These are phyloP conservation scores for Ophiostoma triangulosporum DNA, from an alignment of 2,329 filamentous ascomycete genomes.

Conservation along the genomic window DNA sequence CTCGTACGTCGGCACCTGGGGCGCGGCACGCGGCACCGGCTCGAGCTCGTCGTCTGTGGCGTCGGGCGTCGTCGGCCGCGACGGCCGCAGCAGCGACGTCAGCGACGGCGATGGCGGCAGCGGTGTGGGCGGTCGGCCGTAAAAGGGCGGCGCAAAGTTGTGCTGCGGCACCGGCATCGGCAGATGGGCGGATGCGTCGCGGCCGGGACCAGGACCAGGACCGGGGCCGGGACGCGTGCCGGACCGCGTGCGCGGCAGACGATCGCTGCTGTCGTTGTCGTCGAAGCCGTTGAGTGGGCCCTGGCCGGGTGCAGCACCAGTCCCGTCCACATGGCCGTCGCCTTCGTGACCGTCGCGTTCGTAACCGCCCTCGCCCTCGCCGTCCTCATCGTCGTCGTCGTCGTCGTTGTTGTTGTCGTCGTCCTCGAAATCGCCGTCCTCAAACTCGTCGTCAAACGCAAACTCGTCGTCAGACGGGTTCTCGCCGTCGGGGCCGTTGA, in stretches of 20 bases:
- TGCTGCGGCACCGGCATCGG: conserved; percentile 35
- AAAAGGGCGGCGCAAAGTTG: conserved; percentile 72
- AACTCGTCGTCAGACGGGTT: conserved; percentile 9
- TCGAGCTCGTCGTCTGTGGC: conserved; percentile 75
- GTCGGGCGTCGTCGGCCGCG: conserved; percentile 85
- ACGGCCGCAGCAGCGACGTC: conserved; percentile 80
- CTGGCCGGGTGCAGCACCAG: not conserved
- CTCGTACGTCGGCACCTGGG: conserved; percentile 96
- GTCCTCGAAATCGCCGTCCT: conserved; percentile 10
- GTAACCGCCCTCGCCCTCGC: conserved; percentile 14
- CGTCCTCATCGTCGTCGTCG: conserved; percentile 5
- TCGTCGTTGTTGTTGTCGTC: conserved; percentile 5
- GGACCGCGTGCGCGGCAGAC: conserved; percentile 5
- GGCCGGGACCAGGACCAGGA: not conserved
- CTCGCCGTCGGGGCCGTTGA: conserved; percentile 3
- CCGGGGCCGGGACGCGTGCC: not conserved
- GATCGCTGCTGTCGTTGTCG: conserved; percentile 20
- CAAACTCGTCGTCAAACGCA: conserved; percentile 6
- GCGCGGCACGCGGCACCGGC: conserved; percentile 68
- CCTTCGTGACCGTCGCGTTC: conserved; percentile 13
- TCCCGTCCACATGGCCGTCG: conserved; percentile 21
- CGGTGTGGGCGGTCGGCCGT: conserved; percentile 90
- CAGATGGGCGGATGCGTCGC: conserved; percentile 7
- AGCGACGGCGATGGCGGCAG: conserved; percentile 84
- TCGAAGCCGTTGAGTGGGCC: conserved; percentile 12